Conservation (phyloP, 2,329 filamentous ascomycete species). For the Pseudogymnoascus sp. region DNA sequence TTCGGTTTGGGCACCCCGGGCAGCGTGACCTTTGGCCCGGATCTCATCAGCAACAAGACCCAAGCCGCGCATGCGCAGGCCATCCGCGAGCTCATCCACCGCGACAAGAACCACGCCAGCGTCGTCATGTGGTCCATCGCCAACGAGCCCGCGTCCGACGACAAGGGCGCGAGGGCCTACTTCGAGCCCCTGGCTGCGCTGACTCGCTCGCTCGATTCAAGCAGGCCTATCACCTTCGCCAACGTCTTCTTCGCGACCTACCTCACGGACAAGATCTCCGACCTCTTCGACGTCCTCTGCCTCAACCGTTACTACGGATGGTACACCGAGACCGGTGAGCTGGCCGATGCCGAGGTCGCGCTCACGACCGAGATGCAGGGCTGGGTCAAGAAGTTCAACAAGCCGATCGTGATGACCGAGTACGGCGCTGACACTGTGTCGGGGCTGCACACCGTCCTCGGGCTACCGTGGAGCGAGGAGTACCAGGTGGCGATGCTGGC, state of each 20-base stretch:
- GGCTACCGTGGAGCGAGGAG: slow-evolving; percentile 27
- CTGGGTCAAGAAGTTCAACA: slow-evolving; percentile 23
- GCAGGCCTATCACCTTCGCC: slow-evolving; percentile 23
- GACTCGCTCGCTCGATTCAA: slow-evolving; percentile 23
- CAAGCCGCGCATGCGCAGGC: slow-evolving; percentile 60
- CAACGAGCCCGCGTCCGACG: slow-evolving; percentile 44
- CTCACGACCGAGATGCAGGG: slow-evolving; percentile 22
- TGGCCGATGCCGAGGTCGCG: slow-evolving; percentile 20
- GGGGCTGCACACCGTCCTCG: slow-evolving; percentile 23
- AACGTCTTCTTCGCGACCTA: slow-evolving; percentile 17
- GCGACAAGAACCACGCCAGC: slow-evolving; percentile 65
- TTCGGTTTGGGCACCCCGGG: slow-evolving; percentile 17
- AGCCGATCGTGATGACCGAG: slow-evolving; percentile 28
- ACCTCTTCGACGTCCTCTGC: slow-evolving; percentile 26
- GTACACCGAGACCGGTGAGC: slow-evolving; percentile 23
- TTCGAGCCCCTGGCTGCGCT: slow-evolving; percentile 12
- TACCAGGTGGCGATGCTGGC: slow-evolving; percentile 24
- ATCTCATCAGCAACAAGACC: slow-evolving; percentile 17
- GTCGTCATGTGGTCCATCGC: slow-evolving; percentile 68
- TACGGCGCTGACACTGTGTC: slow-evolving; percentile 27
- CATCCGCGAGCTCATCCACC: slow-evolving; percentile 53
- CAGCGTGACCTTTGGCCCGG: slow-evolving; percentile 18
- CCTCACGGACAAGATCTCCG: slow-evolving; percentile 20
- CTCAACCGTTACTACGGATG: slow-evolving; percentile 28
- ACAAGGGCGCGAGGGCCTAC: background rate